Percentiles rank a stretch among this genome's conserved stretches.
Evolutionary conservation across 78 protist genomes (phyloP).

Genomic region (Pigoraptor vietnamica): DNA sequence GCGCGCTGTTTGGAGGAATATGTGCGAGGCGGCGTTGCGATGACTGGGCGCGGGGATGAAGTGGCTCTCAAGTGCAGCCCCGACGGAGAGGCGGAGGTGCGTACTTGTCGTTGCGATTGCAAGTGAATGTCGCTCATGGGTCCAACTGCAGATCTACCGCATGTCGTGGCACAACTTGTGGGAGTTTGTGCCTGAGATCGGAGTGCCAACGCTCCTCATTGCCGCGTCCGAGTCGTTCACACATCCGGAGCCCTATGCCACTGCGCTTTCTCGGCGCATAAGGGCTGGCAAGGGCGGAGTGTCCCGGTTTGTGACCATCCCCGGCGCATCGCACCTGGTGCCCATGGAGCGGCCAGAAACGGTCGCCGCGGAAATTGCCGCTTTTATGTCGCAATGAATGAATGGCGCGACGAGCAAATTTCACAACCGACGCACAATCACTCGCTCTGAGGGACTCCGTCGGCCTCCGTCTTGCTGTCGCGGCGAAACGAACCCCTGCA

Average conservation of each 20-base stretch:
- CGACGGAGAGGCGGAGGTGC: background rate
- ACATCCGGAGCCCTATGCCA: background rate
- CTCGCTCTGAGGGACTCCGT: background rate
- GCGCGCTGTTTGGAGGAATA: background rate
- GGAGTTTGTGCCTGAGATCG: background rate
- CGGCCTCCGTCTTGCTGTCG: background rate
- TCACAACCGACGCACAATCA: background rate
- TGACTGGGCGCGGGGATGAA: background rate
- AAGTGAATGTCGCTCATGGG: too few species aligned
- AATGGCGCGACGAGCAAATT: too few species aligned
- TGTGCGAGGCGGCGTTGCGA: background rate
- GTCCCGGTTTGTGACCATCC: background rate
- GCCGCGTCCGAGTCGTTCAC: background rate
- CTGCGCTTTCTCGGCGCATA: background rate
- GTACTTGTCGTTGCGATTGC: too few species aligned
- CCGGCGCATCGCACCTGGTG: background rate
- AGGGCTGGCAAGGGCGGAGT: background rate
- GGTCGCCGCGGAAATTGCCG: background rate
- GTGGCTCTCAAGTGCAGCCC: background rate
- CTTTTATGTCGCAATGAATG: background rate
- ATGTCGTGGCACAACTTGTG: background rate
- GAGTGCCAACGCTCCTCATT: background rate
- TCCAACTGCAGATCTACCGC: background rate
- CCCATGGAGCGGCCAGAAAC: background rate
- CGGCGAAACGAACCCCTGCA: background rate